These are phyloP conservation scores for Zangia roseola DNA, from an alignment of 768 basidiomycete genomes.

Conservation along the genomic window DNA sequence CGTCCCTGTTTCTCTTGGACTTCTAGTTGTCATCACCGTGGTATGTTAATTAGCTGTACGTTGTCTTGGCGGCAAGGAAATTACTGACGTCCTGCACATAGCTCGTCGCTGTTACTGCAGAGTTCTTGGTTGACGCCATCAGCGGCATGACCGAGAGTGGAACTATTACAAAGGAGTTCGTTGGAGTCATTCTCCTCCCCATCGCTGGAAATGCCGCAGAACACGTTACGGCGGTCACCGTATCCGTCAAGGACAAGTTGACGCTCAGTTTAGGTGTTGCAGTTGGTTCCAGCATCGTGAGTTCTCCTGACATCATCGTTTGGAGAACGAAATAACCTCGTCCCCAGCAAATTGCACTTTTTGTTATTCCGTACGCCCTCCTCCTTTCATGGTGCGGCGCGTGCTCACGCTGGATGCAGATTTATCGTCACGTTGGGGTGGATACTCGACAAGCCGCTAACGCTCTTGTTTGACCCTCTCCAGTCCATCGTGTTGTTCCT, in stretches of 20 bases:
- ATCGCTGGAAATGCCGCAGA: slow-evolving; percentile 93
- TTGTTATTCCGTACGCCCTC: slow-evolving; percentile 57
- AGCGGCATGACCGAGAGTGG: slow-evolving; percentile 61
- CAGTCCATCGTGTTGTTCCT: slow-evolving; percentile 48
- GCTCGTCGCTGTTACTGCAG: slow-evolving; percentile 58
- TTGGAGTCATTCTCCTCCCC: slow-evolving; percentile 85
- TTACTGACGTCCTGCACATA: slow-evolving; percentile 18
- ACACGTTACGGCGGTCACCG: slow-evolving; percentile 88
- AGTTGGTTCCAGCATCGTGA: slow-evolving; percentile 80
- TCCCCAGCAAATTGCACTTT: slow-evolving; percentile 66
- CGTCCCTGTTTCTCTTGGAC: slow-evolving; percentile 47
- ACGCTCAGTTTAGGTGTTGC: slow-evolving; percentile 86
- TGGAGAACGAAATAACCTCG: background rate
- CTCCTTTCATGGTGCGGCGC: background rate
- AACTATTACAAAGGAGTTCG: slow-evolving; percentile 71
- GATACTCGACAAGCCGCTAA: slow-evolving; percentile 75
- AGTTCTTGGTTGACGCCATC: slow-evolving; percentile 79
- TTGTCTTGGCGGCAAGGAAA: background rate
- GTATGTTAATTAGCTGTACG: slow-evolving; percentile 38
- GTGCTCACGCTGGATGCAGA: slow-evolving; percentile 32
- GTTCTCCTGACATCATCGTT: slow-evolving; percentile 24
- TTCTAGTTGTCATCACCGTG: slow-evolving; percentile 59
- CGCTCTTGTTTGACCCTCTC: slow-evolving; percentile 84
- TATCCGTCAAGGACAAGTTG: slow-evolving; percentile 87
- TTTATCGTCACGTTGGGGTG: slow-evolving; percentile 79